Base-by-base conservation (phyloP, 345 rosid genomes). In the Heritiera littoralis region DNA sequence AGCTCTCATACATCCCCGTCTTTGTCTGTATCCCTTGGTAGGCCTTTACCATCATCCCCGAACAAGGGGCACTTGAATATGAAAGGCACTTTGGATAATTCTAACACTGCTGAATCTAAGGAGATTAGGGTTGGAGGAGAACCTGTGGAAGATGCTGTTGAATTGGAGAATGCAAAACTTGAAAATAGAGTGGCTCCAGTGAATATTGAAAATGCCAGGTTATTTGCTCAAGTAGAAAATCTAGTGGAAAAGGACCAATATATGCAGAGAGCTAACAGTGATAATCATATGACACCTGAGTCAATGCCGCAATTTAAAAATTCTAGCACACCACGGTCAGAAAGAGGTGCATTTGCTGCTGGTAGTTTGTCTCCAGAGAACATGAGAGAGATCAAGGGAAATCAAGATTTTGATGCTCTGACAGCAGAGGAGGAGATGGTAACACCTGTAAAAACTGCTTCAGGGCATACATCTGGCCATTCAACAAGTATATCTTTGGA, bases 401-500 rank as follows among this genome's bases (percentile, higher is more conserved):
- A 6, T 77, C 82, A 49, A 56, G 41, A 78, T 81, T 76, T 78
- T 75, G 80, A 83, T 83, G 74, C 78, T 46, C 68, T 75, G 60
- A 55, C 60, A 66, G 49, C 51, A 20, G 71, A 74, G 64, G 76
- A 67, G 28, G 52, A 45, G 51, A 64, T 67, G 43, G 32, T 28
- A 78, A 69, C 80, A 43, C 11, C 66, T 43, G 41, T 49, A 55
- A 79, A 79, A 14, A 72, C 78, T 58, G 80, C 61, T 74, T 73
- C 83, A 55, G 81, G 72, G 63, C 74, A 66, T 74, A 77, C 67
- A 63, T 30, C 78, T 51, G 38, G 70, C 18, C 12, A 48, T 75
- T 80, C 81, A 67, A 68, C 77, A 38, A 82, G 66, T 68, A 74
- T 88, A 72, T 78, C 84, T 18, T 40, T 85, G 7, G 87, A 77